These are phyloP conservation scores for Sarocladium kiliense DNA, from an alignment of 2,329 filamentous ascomycete genomes.

Conservation along the genomic window DNA sequence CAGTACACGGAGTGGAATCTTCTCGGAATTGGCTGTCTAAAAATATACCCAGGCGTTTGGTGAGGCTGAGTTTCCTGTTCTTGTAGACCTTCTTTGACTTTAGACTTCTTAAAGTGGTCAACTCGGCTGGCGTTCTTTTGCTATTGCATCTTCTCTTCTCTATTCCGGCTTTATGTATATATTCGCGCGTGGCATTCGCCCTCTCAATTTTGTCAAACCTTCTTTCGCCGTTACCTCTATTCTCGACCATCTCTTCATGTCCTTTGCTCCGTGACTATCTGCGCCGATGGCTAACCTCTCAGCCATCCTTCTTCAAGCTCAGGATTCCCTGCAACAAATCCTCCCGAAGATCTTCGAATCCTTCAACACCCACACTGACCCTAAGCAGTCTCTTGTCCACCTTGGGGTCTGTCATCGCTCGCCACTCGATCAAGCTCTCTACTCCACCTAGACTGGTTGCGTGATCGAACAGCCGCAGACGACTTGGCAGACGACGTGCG, in stretches of 20 bases:
- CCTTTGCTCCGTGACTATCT: too few relatives aligned
- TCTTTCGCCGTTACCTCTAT: too few relatives aligned
- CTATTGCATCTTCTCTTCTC: too few relatives aligned
- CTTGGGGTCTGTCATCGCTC: slow-evolving; percentile 73
- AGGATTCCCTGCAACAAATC: slow-evolving; percentile 68
- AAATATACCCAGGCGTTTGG: slow-evolving; percentile 1
- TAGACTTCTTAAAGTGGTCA: too few relatives aligned
- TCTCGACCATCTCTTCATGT: too few relatives aligned
- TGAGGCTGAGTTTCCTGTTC: neutral
- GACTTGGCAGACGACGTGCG: slow-evolving; percentile 69
- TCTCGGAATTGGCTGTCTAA: neutral
- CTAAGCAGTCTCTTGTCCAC: slow-evolving; percentile 71
- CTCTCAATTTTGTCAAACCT: too few relatives aligned
- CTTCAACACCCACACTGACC: slow-evolving; percentile 83
- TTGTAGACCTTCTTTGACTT: neutral
- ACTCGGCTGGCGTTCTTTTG: too few relatives aligned
- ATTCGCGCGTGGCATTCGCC: too few relatives aligned
- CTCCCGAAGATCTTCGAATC: slow-evolving; percentile 73
- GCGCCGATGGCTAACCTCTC: too few relatives aligned
- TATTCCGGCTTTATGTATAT: too few relatives aligned
- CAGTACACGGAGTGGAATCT: too few relatives aligned
- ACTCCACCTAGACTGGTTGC: slow-evolving; percentile 92
- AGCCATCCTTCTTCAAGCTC: slow-evolving; percentile 33
- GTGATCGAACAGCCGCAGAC: slow-evolving; percentile 81
- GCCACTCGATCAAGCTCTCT: slow-evolving; percentile 95